Conservation (phyloP, 1,139 yeast species). For the Lizanozyma gosingica region DNA sequence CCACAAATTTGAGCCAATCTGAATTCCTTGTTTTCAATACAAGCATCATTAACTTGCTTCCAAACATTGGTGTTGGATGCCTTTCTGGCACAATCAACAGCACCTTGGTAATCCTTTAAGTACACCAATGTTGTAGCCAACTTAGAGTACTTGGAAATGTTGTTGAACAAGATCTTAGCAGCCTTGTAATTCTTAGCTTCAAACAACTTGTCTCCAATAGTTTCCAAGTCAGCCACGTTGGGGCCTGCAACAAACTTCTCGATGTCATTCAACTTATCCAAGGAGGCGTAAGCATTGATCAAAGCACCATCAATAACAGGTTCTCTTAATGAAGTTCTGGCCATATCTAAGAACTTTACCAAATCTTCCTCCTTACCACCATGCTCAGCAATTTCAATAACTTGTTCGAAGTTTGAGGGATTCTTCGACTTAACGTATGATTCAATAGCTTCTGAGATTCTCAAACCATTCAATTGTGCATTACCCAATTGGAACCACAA, state of each 20-base stretch:
- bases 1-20: constrained; percentile 98
- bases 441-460: constrained; percentile 85
- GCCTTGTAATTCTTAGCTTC: constrained; percentile 82
- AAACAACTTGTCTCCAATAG: constrained; percentile 86
- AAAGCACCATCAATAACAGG: constrained; percentile 89
- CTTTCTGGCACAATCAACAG: constrained; percentile 98
- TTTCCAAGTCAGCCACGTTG: constrained; percentile 87
- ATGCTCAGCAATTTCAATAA: constrained; percentile 89
- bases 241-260: constrained; percentile 78
- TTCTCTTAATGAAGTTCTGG: constrained; percentile 88
- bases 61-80: constrained; percentile 91
- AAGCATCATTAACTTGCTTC: constrained; percentile 96
- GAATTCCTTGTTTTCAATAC: constrained; percentile 92
- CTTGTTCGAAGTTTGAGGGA: constrained; percentile 84
- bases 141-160: constrained; percentile 88
- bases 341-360: constrained; percentile 80
- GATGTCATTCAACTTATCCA: constrained; percentile 69
- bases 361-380: constrained; percentile 96
- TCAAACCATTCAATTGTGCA: constrained; percentile 90
- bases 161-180: constrained; percentile 80
- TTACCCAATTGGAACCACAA: constrained; percentile 94
- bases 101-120: constrained; percentile 87
- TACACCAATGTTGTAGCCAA: constrained; percentile 92
- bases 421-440: constrained; percentile 87
- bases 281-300: constrained; percentile 76